Conservation (phyloP, 2,329 filamentous ascomycete species). For the Teratosphaeria viscida region DNA sequence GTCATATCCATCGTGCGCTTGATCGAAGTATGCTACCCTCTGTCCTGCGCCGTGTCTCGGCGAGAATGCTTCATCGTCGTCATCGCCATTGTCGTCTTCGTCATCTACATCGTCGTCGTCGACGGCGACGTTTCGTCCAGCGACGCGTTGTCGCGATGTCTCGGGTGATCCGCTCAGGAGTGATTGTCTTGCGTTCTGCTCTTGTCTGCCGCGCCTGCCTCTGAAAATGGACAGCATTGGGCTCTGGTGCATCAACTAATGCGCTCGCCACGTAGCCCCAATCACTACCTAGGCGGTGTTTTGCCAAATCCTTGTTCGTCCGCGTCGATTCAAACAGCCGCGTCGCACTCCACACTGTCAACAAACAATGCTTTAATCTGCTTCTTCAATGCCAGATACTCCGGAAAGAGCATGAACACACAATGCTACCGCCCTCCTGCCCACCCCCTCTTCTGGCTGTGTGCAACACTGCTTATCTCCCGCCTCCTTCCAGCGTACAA, state of each 20-base stretch:
- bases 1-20: conserved; percentile 20
- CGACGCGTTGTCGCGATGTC: conserved; percentile 15
- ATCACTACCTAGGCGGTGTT: background rate
- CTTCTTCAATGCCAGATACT: background rate
- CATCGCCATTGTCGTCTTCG: conserved; percentile 8
- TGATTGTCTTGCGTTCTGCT: conserved; percentile 2
- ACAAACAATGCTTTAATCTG: background rate
- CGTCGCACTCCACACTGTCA: background rate
- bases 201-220: conserved; percentile 1
- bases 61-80: conserved; percentile 12
- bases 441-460: background rate
- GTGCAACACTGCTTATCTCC: conserved; percentile 6
- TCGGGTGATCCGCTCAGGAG: conserved; percentile 15
- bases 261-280: conserved; percentile 3
- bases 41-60: conserved; percentile 7
- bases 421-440: background rate
- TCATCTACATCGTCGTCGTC: conserved; percentile 10
- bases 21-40: conserved; percentile 11
- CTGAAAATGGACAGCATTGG: conserved; percentile 8
- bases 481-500: background rate
- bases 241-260: conserved; percentile 4
- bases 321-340: background rate
- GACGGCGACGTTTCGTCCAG: conserved; percentile 11
- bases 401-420: background rate
- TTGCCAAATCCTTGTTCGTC: background rate